phyloP scores from a whole-genome alignment of 768 basidiomycete species.

The Filobasidium floriforme region DNA sequence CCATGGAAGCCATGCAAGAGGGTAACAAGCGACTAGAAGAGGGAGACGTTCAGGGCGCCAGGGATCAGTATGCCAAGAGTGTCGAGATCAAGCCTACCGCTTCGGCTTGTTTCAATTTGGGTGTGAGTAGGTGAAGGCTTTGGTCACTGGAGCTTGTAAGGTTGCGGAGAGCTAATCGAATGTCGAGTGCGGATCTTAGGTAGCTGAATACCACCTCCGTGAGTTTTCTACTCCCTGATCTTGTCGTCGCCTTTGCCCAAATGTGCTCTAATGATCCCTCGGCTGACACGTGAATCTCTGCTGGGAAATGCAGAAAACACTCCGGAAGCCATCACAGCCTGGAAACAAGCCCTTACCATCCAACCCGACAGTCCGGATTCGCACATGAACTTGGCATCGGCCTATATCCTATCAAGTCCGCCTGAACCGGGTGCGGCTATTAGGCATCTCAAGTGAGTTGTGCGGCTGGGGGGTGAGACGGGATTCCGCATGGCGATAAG shows the following conservation, averaged over 20 bases:
- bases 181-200: conserved; percentile 24
- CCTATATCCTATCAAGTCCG: conserved; percentile 44
- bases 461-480: no score
- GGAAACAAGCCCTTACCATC: conserved; percentile 36
- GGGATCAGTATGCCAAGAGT: conserved; percentile 31
- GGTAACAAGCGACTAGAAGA: conserved; percentile 36
- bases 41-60: conserved; percentile 36
- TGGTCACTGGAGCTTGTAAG: no score
- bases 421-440: conserved; percentile 45
- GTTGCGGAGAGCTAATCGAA: no score
- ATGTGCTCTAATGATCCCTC: neutral
- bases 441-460: conserved; percentile 42
- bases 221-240: no score
- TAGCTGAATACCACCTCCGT: conserved; percentile 40
- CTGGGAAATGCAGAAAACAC: conserved; percentile 31
- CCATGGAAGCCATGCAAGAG: conserved; percentile 32
- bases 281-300: neutral
- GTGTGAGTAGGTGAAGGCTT: conserved; percentile 29
- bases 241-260: no score
- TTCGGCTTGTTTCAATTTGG: conserved; percentile 41
- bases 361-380: conserved; percentile 1
- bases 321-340: conserved; percentile 36
- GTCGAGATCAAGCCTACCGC: conserved; percentile 32
- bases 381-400: conserved; percentile 42
- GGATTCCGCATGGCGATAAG: no score